These are phyloP conservation scores for Aristolochia contorta DNA, from an alignment of 164 flowering plant species.

Conservation along the genomic window DNA sequence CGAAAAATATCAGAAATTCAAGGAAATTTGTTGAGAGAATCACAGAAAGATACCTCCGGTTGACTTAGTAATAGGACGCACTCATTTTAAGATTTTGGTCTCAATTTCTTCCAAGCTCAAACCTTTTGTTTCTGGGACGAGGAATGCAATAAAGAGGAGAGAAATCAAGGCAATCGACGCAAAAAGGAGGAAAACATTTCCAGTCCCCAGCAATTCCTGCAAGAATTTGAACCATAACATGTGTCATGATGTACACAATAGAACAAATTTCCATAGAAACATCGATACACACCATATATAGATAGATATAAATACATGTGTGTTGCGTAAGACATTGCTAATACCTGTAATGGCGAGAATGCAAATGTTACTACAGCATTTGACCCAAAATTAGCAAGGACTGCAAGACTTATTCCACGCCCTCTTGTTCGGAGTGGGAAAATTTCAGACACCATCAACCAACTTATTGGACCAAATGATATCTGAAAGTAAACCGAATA, in stretches of 20 bases:
- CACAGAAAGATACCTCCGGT: too few relatives aligned
- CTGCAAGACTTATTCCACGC: conserved; percentile 90
- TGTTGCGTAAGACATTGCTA: background rate
- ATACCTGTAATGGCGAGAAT: conserved; percentile 84
- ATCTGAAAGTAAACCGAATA: conserved; percentile 35
- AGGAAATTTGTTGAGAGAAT: too few relatives aligned
- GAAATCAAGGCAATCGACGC: conserved; percentile 66
- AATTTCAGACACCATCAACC: conserved; percentile 96
- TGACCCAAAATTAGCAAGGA: conserved; percentile 83
- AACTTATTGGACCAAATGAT: conserved; percentile 93
- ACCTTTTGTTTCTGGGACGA: conserved; percentile 96
- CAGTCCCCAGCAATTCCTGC: conserved; percentile 82
- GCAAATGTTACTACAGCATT: conserved; percentile 93
- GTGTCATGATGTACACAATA: too few relatives aligned
- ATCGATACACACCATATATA: too few relatives aligned
- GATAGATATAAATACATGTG: too few relatives aligned
- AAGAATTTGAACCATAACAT: conserved; percentile 4
- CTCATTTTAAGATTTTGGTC: conserved; percentile 40
- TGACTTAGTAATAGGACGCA: too few relatives aligned
- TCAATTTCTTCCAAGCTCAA: conserved; percentile 69
- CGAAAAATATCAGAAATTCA: too few relatives aligned
- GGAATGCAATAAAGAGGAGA: conserved; percentile 40
- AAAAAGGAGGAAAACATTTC: conserved; percentile 74
- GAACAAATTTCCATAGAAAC: too few relatives aligned
- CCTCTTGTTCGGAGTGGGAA: conserved; percentile 91